Base-by-base conservation (phyloP, 306 rosid species). In the Trichosanthes truncata region DNA sequence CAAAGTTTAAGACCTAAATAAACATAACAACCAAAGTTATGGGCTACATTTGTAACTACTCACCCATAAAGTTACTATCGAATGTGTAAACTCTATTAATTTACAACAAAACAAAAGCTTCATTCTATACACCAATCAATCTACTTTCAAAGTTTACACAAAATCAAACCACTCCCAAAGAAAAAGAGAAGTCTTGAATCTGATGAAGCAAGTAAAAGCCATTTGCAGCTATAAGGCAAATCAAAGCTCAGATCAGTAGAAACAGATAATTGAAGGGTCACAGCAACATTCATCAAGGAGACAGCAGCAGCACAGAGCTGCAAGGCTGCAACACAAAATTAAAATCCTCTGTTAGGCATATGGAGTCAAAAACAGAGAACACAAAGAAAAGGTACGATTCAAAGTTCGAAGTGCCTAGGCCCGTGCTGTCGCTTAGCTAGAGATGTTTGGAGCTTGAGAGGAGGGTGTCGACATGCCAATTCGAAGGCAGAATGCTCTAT, bases 251-350 rank as follows among this genome's bases (percentile, higher is more conserved):
- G 31, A 69, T 85, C 52, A 80, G 36, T 76, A 17, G 4, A 84
- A 63, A 38, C 74, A 86, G 49, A 92, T 12, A 60, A 90, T 15
- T n/a, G 93, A 84, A 52, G 97, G 97, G 78, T 92, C 97, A 76
- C 95, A 92, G 86, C 97, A 92, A 26, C 97, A 92, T 79, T 90
- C 97, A 51, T 92, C 95, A 85, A 92, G 26, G 29, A 90, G 89
- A 80, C 94, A 92, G 62, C 97, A 92, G 65, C 97, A 92, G 79
- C 95, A 92, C 67, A 92, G 72, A 71, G 97, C 97, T 74, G 97
- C 95, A 73, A 92, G 80, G 85, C 95, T 90, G 91, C 85, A 89
- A 18, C 76, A 69, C 25, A 69, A 21, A 69, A 12, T 62, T 4
- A 43, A 23, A 45, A 56, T n/a, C 21, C 25, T 8, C 3, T 74